Conservation (phyloP, 768 basidiomycete species). For the Pulveroboletus sp. region DNA sequence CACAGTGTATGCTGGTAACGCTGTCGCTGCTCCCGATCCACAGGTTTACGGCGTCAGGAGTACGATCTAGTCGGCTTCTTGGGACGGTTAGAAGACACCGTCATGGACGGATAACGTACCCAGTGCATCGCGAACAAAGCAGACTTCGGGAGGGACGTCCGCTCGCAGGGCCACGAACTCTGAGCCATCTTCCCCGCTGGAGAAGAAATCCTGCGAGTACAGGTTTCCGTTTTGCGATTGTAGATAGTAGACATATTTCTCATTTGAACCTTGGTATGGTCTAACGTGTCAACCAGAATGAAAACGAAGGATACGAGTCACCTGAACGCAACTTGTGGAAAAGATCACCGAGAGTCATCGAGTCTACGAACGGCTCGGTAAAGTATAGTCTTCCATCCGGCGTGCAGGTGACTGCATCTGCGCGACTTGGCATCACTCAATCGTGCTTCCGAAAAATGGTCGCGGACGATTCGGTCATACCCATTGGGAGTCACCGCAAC, state of each 20-base stretch:
- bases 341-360: constrained; percentile 61
- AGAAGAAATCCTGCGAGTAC: constrained; percentile 45
- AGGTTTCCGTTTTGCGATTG: constrained; percentile 94
- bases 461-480: constrained; percentile 36
- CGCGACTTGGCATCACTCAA: constrained; percentile 44
- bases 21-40: constrained; percentile 84
- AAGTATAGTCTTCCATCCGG: constrained; percentile 61
- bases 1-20: constrained; percentile 82
- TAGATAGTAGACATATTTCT: constrained; percentile 56
- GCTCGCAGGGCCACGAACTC: constrained; percentile 59
- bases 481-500: constrained; percentile 84
- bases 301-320: constrained; percentile 8
- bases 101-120: constrained; percentile 42
- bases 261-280: not conserved
- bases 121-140: constrained; percentile 74
- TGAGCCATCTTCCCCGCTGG: constrained; percentile 35
- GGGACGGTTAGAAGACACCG: not conserved
- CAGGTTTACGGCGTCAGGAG: constrained; percentile 86
- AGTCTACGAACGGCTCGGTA: constrained; percentile 64
- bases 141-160: constrained; percentile 66
- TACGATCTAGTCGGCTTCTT: constrained; percentile 36
- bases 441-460: constrained; percentile 5
- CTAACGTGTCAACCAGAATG: not conserved
- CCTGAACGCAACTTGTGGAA: constrained; percentile 39
- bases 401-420: constrained; percentile 63